Conservation (phyloP, 23 red algal genomes). For the Gracilariopsis chorda region DNA sequence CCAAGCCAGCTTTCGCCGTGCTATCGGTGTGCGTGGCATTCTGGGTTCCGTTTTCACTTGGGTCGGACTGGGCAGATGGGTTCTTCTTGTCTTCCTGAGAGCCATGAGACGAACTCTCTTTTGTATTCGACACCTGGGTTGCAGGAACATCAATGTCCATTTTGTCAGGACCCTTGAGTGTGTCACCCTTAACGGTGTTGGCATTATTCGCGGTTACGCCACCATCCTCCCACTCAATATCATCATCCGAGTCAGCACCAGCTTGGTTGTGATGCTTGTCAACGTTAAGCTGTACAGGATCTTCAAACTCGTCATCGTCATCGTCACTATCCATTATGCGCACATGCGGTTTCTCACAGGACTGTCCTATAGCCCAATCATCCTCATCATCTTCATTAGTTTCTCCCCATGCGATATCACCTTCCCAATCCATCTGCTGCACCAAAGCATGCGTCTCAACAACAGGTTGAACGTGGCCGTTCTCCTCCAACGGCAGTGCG, state of each 20-base stretch:
- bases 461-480: neutral
- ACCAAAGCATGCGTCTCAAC: slow-evolving; percentile 19
- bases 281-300: slow-evolving; percentile 48
- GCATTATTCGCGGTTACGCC: neutral
- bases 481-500: neutral
- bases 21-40: neutral
- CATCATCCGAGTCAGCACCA: slow-evolving; percentile 44
- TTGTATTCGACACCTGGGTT: neutral
- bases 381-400: slow-evolving; percentile 41
- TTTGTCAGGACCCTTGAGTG: neutral
- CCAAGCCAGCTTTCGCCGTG: neutral
- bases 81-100: neutral
- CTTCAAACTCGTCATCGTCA: slow-evolving; percentile 61
- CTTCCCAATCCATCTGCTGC: slow-evolving; percentile 79
- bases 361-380: neutral
- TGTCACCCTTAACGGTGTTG: neutral
- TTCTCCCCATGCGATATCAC: slow-evolving; percentile 76
- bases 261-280: neutral
- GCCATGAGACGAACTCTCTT: neutral
- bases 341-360: neutral
- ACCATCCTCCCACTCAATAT: slow-evolving; percentile 73
- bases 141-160: neutral
- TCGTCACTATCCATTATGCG: slow-evolving; percentile 20
- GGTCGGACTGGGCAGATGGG: neutral
- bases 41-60: neutral